Base-by-base conservation (phyloP, 2,329 filamentous ascomycete species). In the Nothophoma quercina region DNA sequence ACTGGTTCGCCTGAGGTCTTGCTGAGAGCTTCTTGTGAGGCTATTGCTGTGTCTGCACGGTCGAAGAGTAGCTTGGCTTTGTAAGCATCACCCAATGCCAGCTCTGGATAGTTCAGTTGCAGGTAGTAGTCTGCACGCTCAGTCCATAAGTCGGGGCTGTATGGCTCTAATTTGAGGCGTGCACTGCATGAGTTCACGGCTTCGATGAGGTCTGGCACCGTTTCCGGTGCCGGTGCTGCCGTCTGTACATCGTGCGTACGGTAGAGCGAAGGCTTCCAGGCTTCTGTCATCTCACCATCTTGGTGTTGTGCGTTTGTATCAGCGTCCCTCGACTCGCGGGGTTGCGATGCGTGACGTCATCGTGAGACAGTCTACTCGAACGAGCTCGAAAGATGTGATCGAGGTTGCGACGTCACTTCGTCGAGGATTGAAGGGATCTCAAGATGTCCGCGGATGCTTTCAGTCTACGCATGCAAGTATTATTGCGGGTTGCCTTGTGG, bases 31-130 rank as follows among this genome's bases (percentile, higher is more conserved):
- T 18, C 26, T 4, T 23, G 33, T 7, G 8, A 7, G 19, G 22
- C 25, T 38, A 2, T 13, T 15, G 21, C 41, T 25, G 26, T 8
- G 4, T 25, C 25, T 7, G 50, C 52, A 13, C 68, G 65, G 39
- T 71, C 62, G 25, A 67, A 58, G 8, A 72, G 48, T n/a, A 72
- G 58, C 21, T 58, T 58, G 1, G 69, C 67, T 60, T 68, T 70
- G 34, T 71, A 71, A 0, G 60, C 59, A 32, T 72, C 69, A 3
- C 69, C 69, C 1, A 66, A 62, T 8, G 62, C 65, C 10, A 73
- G 59, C 44, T 71, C 69, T 1, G 70, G 70, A 43, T 61, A 72
- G 10, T 64, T 67, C n/a, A 49, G 23, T 12, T 32, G 29, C 7
- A 49, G 23, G 9, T 49, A 30, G 5, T 13, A 9, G 2, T 23